Conservation (phyloP, 176 grass and related monocot species). For the Zoysia japonica region DNA sequence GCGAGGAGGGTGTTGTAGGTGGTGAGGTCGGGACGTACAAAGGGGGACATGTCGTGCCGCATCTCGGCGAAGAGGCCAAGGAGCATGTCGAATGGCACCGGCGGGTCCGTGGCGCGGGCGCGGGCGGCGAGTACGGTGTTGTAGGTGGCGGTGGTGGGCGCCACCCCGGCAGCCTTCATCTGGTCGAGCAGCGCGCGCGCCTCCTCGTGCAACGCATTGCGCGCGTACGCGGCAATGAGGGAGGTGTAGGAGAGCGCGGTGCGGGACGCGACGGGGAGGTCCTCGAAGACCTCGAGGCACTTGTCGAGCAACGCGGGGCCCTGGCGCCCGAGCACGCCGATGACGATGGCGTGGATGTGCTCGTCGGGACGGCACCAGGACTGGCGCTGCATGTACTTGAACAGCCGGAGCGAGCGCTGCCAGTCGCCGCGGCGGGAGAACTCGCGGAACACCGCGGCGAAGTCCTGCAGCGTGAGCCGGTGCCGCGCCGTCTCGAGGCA, state of each 20-base stretch:
- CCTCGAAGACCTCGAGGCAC: constrained; percentile 67
- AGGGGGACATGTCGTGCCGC: constrained; percentile 75
- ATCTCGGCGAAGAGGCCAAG: constrained; percentile 90
- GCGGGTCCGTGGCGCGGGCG: constrained; percentile 71
- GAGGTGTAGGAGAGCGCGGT: constrained; percentile 95
- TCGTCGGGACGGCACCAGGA: constrained; percentile 97
- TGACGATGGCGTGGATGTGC: constrained; percentile 92
- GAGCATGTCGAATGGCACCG: constrained; percentile 69
- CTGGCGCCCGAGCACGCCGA: constrained; percentile 87
- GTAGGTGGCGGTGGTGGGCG: constrained; percentile 84
- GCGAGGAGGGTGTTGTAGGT: constrained; percentile 94
- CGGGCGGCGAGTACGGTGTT: constrained; percentile 82
- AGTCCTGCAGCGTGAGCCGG: constrained; percentile 77
- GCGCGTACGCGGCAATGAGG: constrained; percentile 83
- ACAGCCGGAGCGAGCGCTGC: constrained; percentile 89
- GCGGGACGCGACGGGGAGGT: constrained; percentile 54
- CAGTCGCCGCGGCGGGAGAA: constrained; percentile 90
- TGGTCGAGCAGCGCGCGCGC: constrained; percentile 70
- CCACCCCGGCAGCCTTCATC: constrained; percentile 70
- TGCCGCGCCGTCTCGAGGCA: constrained; percentile 77
- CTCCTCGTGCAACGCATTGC: constrained; percentile 73
- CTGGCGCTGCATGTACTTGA: constrained; percentile 98
- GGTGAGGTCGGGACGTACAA: constrained; percentile 75
- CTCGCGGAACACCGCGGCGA: constrained; percentile 76
- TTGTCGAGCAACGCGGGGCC: constrained; percentile 76